These are phyloP conservation scores for Poterioochromonas sp. DNA, from an alignment of 352 stramenopile species.

Conservation along the genomic window DNA sequence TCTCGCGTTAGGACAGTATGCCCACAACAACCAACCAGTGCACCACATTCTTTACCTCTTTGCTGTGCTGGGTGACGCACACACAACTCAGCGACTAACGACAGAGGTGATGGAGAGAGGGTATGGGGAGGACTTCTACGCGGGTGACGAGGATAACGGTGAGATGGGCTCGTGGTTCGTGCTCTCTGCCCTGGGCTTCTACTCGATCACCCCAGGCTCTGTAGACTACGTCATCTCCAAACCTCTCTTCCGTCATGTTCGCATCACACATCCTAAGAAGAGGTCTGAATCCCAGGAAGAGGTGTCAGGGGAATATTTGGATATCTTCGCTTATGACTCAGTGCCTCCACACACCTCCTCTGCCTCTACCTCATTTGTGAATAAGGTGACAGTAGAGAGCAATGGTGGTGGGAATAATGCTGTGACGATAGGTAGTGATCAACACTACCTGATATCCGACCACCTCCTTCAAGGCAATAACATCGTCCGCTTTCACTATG, in stretches of 20 bases:
- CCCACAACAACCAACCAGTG: conserved; percentile 45
- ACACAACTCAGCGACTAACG: not conserved
- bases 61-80: not conserved
- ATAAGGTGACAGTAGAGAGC: too few relatives aligned
- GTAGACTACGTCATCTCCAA: conserved; percentile 37
- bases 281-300: too few relatives aligned
- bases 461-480: too few relatives aligned
- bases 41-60: conserved; percentile 38
- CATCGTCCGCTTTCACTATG: too few relatives aligned
- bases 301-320: too few relatives aligned
- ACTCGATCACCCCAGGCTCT: conserved; percentile 35
- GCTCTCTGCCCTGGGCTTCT: conserved; percentile 39
- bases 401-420: too few relatives aligned
- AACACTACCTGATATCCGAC: too few relatives aligned
- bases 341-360: too few relatives aligned
- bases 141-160: conserved; percentile 46
- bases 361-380: too few relatives aligned
- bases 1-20: conserved; percentile 43
- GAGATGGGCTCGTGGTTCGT: conserved; percentile 46
- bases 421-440: too few relatives aligned
- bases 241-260: conserved; percentile 36
- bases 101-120: conserved; percentile 17
- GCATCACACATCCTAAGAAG: not conserved
- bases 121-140: conserved; percentile 32
- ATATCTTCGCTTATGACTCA: too few relatives aligned